Evolutionary conservation across 2,329 filamentous ascomycete genomes (phyloP).

Genomic region (Dactylellina parvicollis): DNA sequence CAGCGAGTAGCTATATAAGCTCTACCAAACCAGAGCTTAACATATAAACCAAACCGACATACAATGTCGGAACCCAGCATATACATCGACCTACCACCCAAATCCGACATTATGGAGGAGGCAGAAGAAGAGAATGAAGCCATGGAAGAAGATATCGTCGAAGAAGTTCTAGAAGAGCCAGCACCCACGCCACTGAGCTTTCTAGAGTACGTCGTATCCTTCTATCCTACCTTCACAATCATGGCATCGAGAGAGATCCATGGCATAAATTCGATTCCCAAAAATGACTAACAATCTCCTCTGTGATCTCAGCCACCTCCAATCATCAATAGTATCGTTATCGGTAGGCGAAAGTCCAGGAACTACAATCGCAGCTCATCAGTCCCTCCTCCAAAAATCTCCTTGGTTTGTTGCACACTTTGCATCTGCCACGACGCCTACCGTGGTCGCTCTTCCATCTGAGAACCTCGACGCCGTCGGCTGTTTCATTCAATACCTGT

Average conservation of each 20-base stretch:
- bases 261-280: neutral
- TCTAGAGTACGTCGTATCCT: slow-evolving; percentile 31
- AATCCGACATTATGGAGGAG: slow-evolving; percentile 49
- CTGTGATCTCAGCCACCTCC: slow-evolving; percentile 70
- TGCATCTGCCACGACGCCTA: slow-evolving; percentile 71
- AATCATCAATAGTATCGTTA: slow-evolving; percentile 75
- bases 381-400: slow-evolving; percentile 77
- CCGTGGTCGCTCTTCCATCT: slow-evolving; percentile 73
- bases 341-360: slow-evolving; percentile 70
- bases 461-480: slow-evolving; percentile 79
- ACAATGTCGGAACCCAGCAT: slow-evolving; percentile 42
- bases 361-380: slow-evolving; percentile 78
- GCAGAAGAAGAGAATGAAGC: slow-evolving; percentile 39
- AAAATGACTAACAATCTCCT: slow-evolving; percentile 21
- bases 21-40: no score
- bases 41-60: no score
- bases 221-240: neutral
- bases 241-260: neutral
- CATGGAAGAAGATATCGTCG: slow-evolving; percentile 45
- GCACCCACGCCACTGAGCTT: slow-evolving; percentile 35
- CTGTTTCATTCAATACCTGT: slow-evolving; percentile 83
- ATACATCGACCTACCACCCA: slow-evolving; percentile 45
- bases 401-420: slow-evolving; percentile 74
- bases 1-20: no score
- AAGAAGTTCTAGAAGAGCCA: slow-evolving; percentile 40